Base-by-base conservation (phyloP, 257 asterid species). In the Handroanthus guayacan region DNA sequence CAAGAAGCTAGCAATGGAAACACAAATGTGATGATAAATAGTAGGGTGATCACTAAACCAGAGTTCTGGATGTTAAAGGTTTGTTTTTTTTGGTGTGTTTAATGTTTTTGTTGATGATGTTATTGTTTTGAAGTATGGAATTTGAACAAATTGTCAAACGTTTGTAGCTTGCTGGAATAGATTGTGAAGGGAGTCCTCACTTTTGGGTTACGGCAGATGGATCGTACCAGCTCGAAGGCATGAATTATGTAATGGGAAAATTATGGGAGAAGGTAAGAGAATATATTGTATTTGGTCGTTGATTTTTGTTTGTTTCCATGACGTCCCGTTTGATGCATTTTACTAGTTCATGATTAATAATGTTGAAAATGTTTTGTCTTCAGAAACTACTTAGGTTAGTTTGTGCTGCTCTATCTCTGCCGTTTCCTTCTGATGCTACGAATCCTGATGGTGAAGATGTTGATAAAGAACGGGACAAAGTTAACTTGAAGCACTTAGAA, bases 201-300 rank as follows among this genome's bases (percentile, higher is more conserved):
- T 91, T 85, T 83, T 94, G 98, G 98, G 68, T 94, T 38, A 79
- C 86, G 48, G 82, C 93, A 5, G 94, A 94, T 67, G 98, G 98
- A 62, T 75, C 90, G 4, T 89, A 52, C 71, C 84, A 76, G 83
- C 86, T 54, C 50, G 98, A 87, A 87, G 98, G 98, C 62, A 88
- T 85, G 91, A 94, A 86, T 39, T 72, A 86, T 76, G 92, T 88
- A 61, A 81, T 88, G 83, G 97, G 97, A 52, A 94, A 87, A 43
- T 67, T 94, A 73, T 94, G 99, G 99, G 90, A 85, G 60, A 89
- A 71, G 93, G 99, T 93, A 66, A 69, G 73, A 20, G 9, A 31
- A 38, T 5, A 13, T 16, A 14, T 16, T 5, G 36, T 62, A 64
- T 52, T 82, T 60, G 41, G 16, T 69, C 47, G 14, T 51, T 41